Evolutionary conservation across 2,329 filamentous ascomycete genomes (phyloP).

Genomic region (Pseudocercospora macadamiae): DNA sequence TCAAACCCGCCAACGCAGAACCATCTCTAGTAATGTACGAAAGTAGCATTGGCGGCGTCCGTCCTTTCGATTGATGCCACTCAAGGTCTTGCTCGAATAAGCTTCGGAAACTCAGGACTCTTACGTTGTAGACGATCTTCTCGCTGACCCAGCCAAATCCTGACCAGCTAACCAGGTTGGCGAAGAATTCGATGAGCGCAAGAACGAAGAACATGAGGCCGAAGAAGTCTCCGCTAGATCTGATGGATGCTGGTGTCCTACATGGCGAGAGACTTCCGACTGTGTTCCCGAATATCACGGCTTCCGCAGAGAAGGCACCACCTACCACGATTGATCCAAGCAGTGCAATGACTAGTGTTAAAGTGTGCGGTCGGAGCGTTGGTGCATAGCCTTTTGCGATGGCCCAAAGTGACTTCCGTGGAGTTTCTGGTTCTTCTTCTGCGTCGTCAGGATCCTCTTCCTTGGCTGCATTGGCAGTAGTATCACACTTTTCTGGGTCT

Average conservation of each 20-base stretch:
- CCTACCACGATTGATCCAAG: constrained; percentile 39
- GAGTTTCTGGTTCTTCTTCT: constrained; percentile 25
- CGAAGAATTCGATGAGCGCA: constrained; percentile 56
- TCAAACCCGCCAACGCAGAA: constrained; percentile 57
- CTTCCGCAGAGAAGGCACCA: constrained; percentile 59
- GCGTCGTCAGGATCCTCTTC: constrained; percentile 10
- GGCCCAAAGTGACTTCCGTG: constrained; percentile 35
- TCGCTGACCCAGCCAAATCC: constrained; percentile 64
- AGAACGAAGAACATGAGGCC: constrained; percentile 63
- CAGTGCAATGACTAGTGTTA: constrained; percentile 53
- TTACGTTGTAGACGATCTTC: constrained; percentile 64
- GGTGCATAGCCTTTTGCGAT: constrained; percentile 40
- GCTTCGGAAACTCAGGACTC: constrained; percentile 65
- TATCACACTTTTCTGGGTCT: not conserved
- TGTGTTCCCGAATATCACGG: constrained; percentile 54
- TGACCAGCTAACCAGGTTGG: constrained; percentile 63
- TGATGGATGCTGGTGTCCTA: constrained; percentile 52
- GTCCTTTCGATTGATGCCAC: constrained; percentile 69
- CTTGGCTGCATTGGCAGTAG: not conserved
- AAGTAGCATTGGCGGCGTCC: constrained; percentile 64
- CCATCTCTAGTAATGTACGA: constrained; percentile 71
- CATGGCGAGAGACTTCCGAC: constrained; percentile 49
- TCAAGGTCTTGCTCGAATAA: constrained; percentile 68
- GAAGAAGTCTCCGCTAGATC: constrained; percentile 60
- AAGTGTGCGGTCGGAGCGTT: constrained; percentile 49